phyloP scores from a whole-genome alignment of 1,284 basidiomycete genomes.

The Irpex sp. region DNA sequence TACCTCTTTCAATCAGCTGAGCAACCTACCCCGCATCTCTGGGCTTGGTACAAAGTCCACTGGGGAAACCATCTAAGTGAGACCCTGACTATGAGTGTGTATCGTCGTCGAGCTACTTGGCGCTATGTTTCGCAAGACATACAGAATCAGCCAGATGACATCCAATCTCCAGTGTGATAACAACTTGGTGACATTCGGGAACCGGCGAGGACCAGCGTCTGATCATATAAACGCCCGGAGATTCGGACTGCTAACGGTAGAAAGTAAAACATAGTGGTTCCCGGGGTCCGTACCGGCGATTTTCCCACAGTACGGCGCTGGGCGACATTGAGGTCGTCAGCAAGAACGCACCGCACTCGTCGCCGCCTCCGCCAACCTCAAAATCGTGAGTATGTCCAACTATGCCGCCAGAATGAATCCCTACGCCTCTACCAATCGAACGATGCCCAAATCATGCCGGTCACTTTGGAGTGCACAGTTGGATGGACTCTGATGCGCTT shows the following conservation, averaged over 20 bases:
- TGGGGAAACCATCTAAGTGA: neutral
- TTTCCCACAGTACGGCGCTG: constrained; percentile 1
- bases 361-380: constrained; percentile 30
- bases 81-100: too few relatives aligned
- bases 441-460: constrained; percentile 14
- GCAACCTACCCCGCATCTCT: neutral
- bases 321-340: constrained; percentile 4
- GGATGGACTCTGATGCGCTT: constrained; percentile 19
- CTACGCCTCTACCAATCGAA: constrained; percentile 16
- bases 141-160: too few relatives aligned
- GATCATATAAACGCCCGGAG: neutral
- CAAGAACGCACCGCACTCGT: constrained; percentile 17
- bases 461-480: constrained; percentile 11
- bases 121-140: too few relatives aligned
- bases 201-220: neutral
- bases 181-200: neutral
- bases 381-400: constrained; percentile 35
- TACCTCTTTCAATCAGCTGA: neutral
- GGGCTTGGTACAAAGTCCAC: neutral
- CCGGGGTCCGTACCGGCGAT: constrained; percentile 7
- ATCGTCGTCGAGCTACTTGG: too few relatives aligned
- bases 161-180: neutral
- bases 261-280: neutral
- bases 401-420: constrained; percentile 12
- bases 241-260: neutral